A percentile compares a stretch with the other conserved stretches of the same genome.
Conservation (phyloP, 73 alveolate genomes). For the Uronychia setigera region DNA sequence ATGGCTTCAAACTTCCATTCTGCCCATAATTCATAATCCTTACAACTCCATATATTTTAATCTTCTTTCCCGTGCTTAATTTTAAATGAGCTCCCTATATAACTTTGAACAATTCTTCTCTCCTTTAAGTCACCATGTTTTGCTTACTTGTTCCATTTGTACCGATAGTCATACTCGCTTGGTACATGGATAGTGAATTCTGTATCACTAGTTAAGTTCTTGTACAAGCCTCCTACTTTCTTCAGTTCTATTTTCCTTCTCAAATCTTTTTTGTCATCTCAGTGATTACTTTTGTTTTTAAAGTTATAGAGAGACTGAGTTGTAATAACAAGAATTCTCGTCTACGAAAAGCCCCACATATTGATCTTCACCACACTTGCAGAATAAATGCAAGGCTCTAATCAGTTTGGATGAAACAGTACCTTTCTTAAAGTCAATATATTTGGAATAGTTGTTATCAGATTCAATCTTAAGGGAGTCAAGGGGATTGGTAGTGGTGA, state of each 20-base stretch:
- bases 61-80: slow-evolving; percentile 26
- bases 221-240: slow-evolving; percentile 24
- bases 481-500: no score
- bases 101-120: slow-evolving; percentile 44
- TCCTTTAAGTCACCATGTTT: not conserved
- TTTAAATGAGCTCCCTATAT: slow-evolving; percentile 40
- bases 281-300: slow-evolving; percentile 65
- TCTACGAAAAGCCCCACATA: slow-evolving; percentile 58
- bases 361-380: slow-evolving; percentile 62
- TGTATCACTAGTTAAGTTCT: not conserved
- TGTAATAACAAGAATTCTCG: slow-evolving; percentile 56
- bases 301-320: slow-evolving; percentile 65
- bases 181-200: slow-evolving; percentile 80
- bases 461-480: slow-evolving; percentile 18
- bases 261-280: slow-evolving; percentile 25
- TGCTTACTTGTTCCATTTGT: slow-evolving; percentile 34
- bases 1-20: not conserved
- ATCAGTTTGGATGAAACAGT: no score
- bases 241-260: slow-evolving; percentile 47
- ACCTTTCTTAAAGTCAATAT: slow-evolving; percentile 11
- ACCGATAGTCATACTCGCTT: slow-evolving; percentile 77
- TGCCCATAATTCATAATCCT: slow-evolving; percentile 10
- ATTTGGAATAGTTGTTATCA: not conserved
- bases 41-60: slow-evolving; percentile 22
- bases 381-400: slow-evolving; percentile 54